These are phyloP conservation scores for Lanmaoa pseudosensibilis DNA, from an alignment of 768 basidiomycete genomes.

Conservation along the genomic window DNA sequence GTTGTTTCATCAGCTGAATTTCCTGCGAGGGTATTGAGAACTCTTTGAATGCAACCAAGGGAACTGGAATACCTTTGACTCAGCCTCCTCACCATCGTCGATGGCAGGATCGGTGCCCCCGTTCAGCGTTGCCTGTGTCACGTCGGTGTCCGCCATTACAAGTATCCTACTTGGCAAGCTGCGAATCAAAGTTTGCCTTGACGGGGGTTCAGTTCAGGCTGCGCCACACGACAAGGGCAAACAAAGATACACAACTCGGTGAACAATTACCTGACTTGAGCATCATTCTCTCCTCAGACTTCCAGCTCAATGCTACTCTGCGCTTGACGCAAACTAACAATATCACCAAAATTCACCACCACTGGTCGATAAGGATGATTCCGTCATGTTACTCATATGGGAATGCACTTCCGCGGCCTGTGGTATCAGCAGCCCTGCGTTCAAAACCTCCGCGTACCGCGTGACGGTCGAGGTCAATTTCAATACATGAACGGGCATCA, in stretches of 20 bases:
- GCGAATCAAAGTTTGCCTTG: conserved; percentile 26
- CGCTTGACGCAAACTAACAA: background rate
- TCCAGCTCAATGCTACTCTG: background rate
- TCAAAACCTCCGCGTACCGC: conserved; percentile 23
- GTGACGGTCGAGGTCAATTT: conserved; percentile 24
- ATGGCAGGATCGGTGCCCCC: conserved; percentile 32
- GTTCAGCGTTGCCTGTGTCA: conserved; percentile 41
- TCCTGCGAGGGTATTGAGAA: conserved; percentile 50
- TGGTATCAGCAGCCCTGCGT: conserved; percentile 6
- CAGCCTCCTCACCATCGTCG: conserved; percentile 64
- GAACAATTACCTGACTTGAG: background rate
- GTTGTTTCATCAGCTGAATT: conserved; percentile 86
- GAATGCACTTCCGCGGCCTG: background rate
- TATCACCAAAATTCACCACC: background rate
- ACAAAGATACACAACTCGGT: conserved; percentile 27
- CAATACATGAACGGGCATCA: conserved; percentile 31
- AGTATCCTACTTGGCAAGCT: conserved; percentile 19
- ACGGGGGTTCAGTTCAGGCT: conserved; percentile 6
- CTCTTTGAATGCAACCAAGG: conserved; percentile 6
- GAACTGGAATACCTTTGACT: conserved; percentile 49
- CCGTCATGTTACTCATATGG: background rate
- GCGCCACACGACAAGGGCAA: conserved; percentile 27
- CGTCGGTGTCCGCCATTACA: conserved; percentile 54
- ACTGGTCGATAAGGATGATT: conserved; percentile 6
- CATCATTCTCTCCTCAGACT: background rate